Percentiles rank a stretch among this genome's conserved stretches.
Conservation (phyloP, 352 stramenopile species). For the Pythium insidiosum region DNA sequence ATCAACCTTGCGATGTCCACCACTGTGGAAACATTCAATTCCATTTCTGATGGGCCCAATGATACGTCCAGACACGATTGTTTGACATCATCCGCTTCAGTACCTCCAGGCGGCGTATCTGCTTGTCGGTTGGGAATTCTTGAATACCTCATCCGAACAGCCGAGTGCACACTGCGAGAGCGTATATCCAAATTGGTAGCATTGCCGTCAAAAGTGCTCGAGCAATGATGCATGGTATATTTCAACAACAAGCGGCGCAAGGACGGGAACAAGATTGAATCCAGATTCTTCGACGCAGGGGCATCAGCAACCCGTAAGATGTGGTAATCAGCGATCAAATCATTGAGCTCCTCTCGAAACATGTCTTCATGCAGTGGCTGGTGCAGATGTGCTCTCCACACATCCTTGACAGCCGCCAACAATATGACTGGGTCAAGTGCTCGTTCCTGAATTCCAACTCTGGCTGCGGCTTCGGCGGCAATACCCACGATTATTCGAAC, state of each 20-base stretch:
- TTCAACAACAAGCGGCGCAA: slow-evolving; percentile 3
- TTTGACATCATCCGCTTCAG: too few relatives aligned
- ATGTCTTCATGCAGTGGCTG: slow-evolving; percentile 4
- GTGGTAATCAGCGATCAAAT: slow-evolving; percentile 7
- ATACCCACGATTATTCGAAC: not conserved
- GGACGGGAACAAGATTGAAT: slow-evolving; percentile 5
- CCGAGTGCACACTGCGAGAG: slow-evolving; percentile 51
- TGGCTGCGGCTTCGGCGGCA: slow-evolving; percentile 1
- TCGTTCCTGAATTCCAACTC: slow-evolving; percentile 16
- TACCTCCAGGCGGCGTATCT: too few relatives aligned
- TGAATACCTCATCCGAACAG: slow-evolving; percentile 44
- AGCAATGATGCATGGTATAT: slow-evolving; percentile 7
- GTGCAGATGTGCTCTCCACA: too few relatives aligned
- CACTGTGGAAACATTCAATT: too few relatives aligned
- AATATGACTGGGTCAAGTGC: slow-evolving; percentile 3
- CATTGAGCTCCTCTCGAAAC: slow-evolving; percentile 8
- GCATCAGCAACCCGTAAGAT: slow-evolving; percentile 9
- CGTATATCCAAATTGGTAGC: slow-evolving; percentile 14
- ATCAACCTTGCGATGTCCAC: too few relatives aligned
- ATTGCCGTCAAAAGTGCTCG: not conserved
- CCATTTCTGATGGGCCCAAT: too few relatives aligned
- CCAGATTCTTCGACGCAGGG: slow-evolving; percentile 11
- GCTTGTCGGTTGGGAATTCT: too few relatives aligned
- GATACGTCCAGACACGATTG: too few relatives aligned
- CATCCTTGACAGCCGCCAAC: not conserved